These are phyloP conservation scores for Lentinula raphanica DNA, from an alignment of 768 basidiomycete genomes.

Conservation along the genomic window DNA sequence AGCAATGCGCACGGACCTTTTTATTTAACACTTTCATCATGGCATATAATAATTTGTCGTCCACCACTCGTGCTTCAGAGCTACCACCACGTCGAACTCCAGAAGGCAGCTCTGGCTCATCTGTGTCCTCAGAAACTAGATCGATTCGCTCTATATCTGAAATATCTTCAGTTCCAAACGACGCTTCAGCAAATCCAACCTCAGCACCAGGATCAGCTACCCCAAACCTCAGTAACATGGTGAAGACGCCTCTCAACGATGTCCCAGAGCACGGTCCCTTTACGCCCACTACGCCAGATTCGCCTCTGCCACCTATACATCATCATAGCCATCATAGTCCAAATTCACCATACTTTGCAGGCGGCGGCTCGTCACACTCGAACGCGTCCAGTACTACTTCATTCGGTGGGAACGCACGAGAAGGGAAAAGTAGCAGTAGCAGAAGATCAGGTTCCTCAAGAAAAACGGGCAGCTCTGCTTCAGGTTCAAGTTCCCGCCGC, in stretches of 20 bases:
- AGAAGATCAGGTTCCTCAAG: not conserved
- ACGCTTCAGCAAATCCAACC: not conserved
- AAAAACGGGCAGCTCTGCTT: slow-evolving; percentile 12
- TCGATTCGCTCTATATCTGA: not conserved
- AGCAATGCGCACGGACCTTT: not conserved
- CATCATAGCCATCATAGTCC: slow-evolving; percentile 8
- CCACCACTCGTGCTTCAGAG: not conserved
- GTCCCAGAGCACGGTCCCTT: slow-evolving; percentile 26
- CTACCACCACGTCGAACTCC: not conserved
- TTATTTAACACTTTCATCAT: not conserved
- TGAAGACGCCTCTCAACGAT: slow-evolving; percentile 18
- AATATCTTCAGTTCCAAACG: not conserved
- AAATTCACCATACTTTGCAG: slow-evolving; percentile 33
- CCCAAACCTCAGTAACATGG: not conserved
- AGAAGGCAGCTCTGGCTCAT: not conserved
- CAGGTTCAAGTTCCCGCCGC: slow-evolving; percentile 20
- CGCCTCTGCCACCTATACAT: not conserved
- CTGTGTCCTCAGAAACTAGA: not conserved
- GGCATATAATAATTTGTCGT: not conserved
- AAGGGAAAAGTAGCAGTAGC: slow-evolving; percentile 8
- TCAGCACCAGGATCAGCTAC: not conserved
- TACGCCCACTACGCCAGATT: slow-evolving; percentile 6
- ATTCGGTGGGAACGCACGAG: slow-evolving; percentile 9
- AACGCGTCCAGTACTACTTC: slow-evolving; percentile 28
- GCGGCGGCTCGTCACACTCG: slow-evolving; percentile 30